These are phyloP conservation scores for Sporothrix luriei DNA, from an alignment of 2,329 filamentous ascomycete species.

Conservation along the genomic window DNA sequence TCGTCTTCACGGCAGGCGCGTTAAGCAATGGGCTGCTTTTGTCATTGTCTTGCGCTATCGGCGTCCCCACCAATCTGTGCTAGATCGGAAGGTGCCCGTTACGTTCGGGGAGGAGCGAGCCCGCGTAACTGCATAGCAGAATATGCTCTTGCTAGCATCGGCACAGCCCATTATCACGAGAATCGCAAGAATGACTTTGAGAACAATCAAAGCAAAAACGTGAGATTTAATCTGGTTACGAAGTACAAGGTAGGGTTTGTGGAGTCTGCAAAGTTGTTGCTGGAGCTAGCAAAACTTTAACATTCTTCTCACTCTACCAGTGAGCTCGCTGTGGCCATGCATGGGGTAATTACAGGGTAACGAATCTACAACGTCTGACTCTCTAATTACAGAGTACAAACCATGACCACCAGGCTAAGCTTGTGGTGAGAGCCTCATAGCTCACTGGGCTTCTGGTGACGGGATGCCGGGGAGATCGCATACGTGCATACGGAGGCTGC, in stretches of 20 bases:
- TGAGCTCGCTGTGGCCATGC: no score
- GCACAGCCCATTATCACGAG: not conserved
- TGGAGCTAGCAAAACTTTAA: conserved; percentile 12
- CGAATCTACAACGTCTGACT: not conserved
- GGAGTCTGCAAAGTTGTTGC: not conserved
- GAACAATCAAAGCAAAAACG: not conserved
- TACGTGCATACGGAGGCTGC: conserved; percentile 2
- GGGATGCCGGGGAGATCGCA: conserved; percentile 2
- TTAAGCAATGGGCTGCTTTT: not conserved
- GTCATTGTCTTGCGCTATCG: conserved; percentile 15
- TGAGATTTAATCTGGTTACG: not conserved
- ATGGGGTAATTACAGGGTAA: no score
- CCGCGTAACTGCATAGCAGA: not conserved
- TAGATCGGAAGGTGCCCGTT: conserved; percentile 9
- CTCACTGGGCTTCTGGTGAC: not conserved
- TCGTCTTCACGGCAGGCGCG: conserved; percentile 12
- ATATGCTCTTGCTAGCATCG: no score
- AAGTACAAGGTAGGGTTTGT: not conserved
- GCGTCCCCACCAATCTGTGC: not conserved
- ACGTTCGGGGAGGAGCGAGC: not conserved
- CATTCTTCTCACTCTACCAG: no score
- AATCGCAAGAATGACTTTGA: not conserved
- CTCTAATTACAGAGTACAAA: no score
- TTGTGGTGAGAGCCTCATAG: not conserved
- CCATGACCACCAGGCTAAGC: not conserved